Conservation (phyloP, 2,329 filamentous ascomycete genomes). For the Xylariaceae sp. region DNA sequence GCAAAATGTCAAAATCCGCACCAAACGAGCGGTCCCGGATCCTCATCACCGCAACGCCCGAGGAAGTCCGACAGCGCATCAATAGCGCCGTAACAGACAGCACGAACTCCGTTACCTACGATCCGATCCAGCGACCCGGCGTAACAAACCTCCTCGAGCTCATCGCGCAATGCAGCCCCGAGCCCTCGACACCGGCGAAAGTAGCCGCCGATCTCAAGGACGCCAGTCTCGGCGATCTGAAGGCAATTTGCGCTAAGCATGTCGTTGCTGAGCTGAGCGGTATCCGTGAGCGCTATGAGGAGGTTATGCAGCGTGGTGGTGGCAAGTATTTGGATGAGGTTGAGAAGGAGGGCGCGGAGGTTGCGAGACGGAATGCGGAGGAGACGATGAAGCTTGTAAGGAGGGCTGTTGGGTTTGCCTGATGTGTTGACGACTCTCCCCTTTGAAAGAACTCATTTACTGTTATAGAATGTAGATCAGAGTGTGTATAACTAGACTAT, state of each 20-base stretch:
- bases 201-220: conserved; percentile 33
- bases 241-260: conserved; percentile 56
- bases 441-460: background rate
- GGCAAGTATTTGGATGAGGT: conserved; percentile 52
- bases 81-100: conserved; percentile 73
- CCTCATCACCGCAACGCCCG: conserved; percentile 66
- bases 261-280: conserved; percentile 48
- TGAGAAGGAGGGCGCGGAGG: conserved; percentile 52
- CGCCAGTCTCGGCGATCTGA: conserved; percentile 53
- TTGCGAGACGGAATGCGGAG: conserved; percentile 57
- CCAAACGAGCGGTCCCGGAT: conserved; percentile 68
- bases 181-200: conserved; percentile 28
- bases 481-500: background rate
- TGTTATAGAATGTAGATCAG: background rate
- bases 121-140: conserved; percentile 64
- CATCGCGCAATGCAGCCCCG: conserved; percentile 61
- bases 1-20: conserved; percentile 95
- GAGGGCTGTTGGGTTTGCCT: conserved; percentile 45
- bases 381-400: conserved; percentile 52
- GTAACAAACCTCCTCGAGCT: conserved; percentile 84
- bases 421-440: background rate
- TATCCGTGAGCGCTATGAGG: conserved; percentile 46
- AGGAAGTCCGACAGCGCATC: conserved; percentile 64
- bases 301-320: conserved; percentile 41
- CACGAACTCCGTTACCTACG: conserved; percentile 61